Evolutionary conservation across 768 basidiomycete genomes (phyloP).

Genomic region (Amanita phalloides): DNA sequence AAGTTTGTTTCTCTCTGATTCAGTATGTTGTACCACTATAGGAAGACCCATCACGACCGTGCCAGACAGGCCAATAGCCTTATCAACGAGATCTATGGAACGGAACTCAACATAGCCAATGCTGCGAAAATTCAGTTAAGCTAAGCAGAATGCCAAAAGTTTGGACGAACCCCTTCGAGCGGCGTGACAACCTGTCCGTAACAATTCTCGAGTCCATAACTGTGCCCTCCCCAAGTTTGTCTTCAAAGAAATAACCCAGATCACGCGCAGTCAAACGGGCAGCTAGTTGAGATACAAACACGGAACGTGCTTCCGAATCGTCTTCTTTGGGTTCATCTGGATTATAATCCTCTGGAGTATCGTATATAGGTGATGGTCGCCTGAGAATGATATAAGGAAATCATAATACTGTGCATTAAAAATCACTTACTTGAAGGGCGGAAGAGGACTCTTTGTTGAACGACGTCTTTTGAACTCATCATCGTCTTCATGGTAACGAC

Average conservation of each 20-base stretch:
- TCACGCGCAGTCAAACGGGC: slow-evolving; percentile 95
- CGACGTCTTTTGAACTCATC: slow-evolving; percentile 21
- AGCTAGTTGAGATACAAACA: slow-evolving; percentile 97
- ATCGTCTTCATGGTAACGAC: slow-evolving; percentile 33
- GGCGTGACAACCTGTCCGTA: slow-evolving; percentile 85
- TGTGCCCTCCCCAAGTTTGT: slow-evolving; percentile 85
- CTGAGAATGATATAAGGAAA: slow-evolving; percentile 23
- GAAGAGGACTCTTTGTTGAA: slow-evolving; percentile 28
- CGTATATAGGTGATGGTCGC: slow-evolving; percentile 64
- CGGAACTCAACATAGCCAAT: slow-evolving; percentile 98
- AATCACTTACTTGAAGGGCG: slow-evolving; percentile 33
- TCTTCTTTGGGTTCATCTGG: slow-evolving; percentile 89
- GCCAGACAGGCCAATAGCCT: slow-evolving; percentile 82
- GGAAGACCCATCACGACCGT: slow-evolving; percentile 98
- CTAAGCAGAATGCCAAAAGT: background rate
- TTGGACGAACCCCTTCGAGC: slow-evolving; percentile 86
- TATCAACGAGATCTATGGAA: slow-evolving; percentile 81
- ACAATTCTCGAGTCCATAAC: slow-evolving; percentile 97
- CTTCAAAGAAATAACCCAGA: slow-evolving; percentile 97
- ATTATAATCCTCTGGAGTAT: slow-evolving; percentile 63
- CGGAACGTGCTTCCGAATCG: slow-evolving; percentile 96
- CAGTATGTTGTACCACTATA: slow-evolving; percentile 92
- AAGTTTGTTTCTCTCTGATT: slow-evolving; percentile 87
- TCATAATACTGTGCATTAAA: slow-evolving; percentile 5
- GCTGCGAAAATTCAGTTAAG: slow-evolving; percentile 28